Evolutionary conservation across 2,329 filamentous ascomycete species (phyloP), one percentile per base, ranked within the genome.

Genomic region (Hypoxylon sp.): DNA sequence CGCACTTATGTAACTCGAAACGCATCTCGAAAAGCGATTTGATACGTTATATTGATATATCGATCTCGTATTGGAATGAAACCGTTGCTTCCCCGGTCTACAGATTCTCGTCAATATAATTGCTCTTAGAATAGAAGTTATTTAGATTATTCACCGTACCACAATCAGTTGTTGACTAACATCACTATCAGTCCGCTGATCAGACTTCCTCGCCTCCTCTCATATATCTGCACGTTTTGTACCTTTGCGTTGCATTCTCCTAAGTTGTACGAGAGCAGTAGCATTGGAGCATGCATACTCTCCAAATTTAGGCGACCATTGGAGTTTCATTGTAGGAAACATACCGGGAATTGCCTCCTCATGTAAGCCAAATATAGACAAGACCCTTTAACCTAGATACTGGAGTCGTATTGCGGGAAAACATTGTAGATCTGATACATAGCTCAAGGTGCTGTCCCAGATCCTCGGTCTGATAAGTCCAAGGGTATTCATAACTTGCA

Each of bases 1-100:
- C 64, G 29, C 42, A 35, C 32, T 53, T 65, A 46, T 51, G 50
- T 61, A 62, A 59, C 57, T n/a, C 42, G 51, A 70, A 15, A 52
- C 19, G 54, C 27, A 50, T 6, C 19, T 48, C 24, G 7, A 31
- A 44, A 52, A n/a, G 50, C 13, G 31, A 52, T 42, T 57, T 11
- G 37, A 37, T 47, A 37, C 15, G 3, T 55, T 51, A 29, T 44
- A 56, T 56, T 24, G 47, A 48, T 44, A 63, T n/a, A 46, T 15
- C 27, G 27, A 17, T 21, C 21, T 47, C 6, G 37, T 47, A n/a
- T 21, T 17, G 31, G 19, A 19, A 24, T 35, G 19, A 21, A 42
- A 15, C n/a, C n/a, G 32, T 37, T 15, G 7, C 24, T 50, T 29
- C 17, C 17, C 17, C 19, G 7, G 42, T 37, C 31, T 55, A 7